These are phyloP conservation scores for Fragilariopsis cylindrus DNA, from an alignment of 108 stramenopile species.

Conservation along the genomic window DNA sequence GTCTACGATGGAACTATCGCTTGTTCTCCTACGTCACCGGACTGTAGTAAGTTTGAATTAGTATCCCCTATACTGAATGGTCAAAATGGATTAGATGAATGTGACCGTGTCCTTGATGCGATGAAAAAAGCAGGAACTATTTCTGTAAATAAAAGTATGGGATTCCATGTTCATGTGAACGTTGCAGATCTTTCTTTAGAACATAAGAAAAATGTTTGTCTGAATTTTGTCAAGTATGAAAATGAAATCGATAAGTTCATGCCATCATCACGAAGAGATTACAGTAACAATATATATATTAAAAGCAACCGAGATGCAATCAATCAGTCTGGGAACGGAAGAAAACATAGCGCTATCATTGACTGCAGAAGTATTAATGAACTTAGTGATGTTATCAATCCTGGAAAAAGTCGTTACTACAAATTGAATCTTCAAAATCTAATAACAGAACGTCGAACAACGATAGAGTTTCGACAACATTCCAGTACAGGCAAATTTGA, in stretches of 20 bases:
- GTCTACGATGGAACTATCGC: slow-evolving; percentile 49
- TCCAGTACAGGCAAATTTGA: slow-evolving; percentile 45
- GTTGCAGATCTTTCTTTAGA: slow-evolving; percentile 26
- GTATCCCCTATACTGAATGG: slow-evolving; percentile 54
- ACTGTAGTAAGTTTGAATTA: slow-evolving; percentile 53
- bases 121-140: slow-evolving; percentile 18
- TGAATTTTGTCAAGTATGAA: slow-evolving; percentile 67
- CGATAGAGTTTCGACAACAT: slow-evolving; percentile 74
- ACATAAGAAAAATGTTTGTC: slow-evolving; percentile 60
- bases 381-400: not conserved
- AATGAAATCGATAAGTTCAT: slow-evolving; percentile 23
- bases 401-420: slow-evolving; percentile 43
- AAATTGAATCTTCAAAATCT: slow-evolving; percentile 70
- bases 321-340: slow-evolving; percentile 37
- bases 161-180: slow-evolving; percentile 62
- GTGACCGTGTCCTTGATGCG: slow-evolving; percentile 36
- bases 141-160: slow-evolving; percentile 45
- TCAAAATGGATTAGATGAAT: slow-evolving; percentile 53
- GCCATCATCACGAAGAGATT: not conserved
- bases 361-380: not conserved
- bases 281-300: slow-evolving; percentile 30
- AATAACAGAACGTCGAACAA: slow-evolving; percentile 42
- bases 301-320: slow-evolving; percentile 39
- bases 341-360: slow-evolving; percentile 28
- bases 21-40: slow-evolving; percentile 33